Evolutionary conservation across 164 flowering plant species (phyloP), one percentile per base, ranked within the genome.

Genomic region (Akebia trifoliata): DNA sequence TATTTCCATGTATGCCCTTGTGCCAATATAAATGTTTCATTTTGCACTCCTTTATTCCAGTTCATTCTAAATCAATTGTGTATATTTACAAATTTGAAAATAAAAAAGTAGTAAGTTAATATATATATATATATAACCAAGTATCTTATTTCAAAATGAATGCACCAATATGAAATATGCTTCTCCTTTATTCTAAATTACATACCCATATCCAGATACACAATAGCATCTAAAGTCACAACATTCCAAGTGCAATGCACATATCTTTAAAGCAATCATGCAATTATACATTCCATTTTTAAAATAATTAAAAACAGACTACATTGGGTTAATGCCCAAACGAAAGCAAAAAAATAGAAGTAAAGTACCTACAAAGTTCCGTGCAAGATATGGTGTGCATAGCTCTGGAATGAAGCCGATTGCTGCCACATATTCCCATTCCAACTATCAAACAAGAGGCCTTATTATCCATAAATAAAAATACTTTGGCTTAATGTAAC

Each of bases 311-410:
- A 38, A 38, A 30, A 4, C 11, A 34, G 40, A 31, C 0, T 7
- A 15, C 38, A 7, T 31, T 31, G 38, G 51, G 3, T 15, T 44
- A 49, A 38, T 44, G 35, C 25, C n/a, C 50, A 9, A 60, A 59
- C 10, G 31, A 37, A 39, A 49, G 36, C 9, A 37, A 10, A 60
- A 61, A 51, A 39, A 26, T 5, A 12, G 24, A 46, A 46, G 29
- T 50, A 31, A 37, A 37, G 66, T 38, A 79, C 96, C 51, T 74
- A 88, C 96, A 78, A 88, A 83, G 64, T 84, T 82, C 65, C 74
- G 70, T 55, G 96, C 90, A 48, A 88, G 77, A 70, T 81, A 84
- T 65, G 72, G 52, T 4, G 68, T 58, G 66, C 88, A 85, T 29
- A 63, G 64, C 60, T 78, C 85, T 52, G 68, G 72, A 63, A 81